Evolutionary conservation across 352 stramenopile genomes (phyloP), one percentile per base, ranked within the genome.

Genomic region (Pythium sukuiense): DNA sequence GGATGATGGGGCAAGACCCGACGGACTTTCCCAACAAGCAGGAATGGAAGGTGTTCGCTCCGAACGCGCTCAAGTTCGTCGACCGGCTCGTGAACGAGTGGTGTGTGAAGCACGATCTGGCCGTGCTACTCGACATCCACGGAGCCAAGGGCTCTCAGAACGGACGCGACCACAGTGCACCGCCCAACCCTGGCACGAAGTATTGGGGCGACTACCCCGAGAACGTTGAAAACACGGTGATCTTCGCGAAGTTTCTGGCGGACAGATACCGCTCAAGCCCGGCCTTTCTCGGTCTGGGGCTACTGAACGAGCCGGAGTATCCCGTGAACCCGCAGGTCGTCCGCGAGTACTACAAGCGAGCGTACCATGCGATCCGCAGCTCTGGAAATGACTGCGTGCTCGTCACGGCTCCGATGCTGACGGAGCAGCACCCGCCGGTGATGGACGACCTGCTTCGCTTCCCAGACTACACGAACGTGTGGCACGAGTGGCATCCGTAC

Each of bases 121-220:
- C 89, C 16, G 85, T 97, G 32, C 78, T 92, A 43, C 58, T 91
- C 27, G 82, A 93, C 71, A 82, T 97, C 58, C 88, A 96, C 63
- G 88, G 74, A 14, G 80, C 82, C 6, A 84, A 88, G 33, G 87
- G 88, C 5, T 90, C 75, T 2, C 85, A 96, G 65, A 95, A 93
- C 66, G 87, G 85, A 13, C 79, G 87, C 41, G 86, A 96, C 54
- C 85, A 95, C 65, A 89, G 76, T 33, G 85, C 80, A 0, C 55
- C 83, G 4, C 63, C 77, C 1, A 71, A 52, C 0, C 59, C 53
- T 8, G 70, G 77, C 7, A 63, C 61, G n/a, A 87, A 75, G 58
- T 82, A 72, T 50, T 83, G 62, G 73, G 63, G 56, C 65, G 86
- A 80, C 45, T 76, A 83, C 54, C 59, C 78, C 2, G 83, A 95